Evolutionary conservation across 371 early-diverging fungal genomes (phyloP), one percentile per base, ranked within the genome.

Genomic region (Lichtheimia corymbifera): DNA sequence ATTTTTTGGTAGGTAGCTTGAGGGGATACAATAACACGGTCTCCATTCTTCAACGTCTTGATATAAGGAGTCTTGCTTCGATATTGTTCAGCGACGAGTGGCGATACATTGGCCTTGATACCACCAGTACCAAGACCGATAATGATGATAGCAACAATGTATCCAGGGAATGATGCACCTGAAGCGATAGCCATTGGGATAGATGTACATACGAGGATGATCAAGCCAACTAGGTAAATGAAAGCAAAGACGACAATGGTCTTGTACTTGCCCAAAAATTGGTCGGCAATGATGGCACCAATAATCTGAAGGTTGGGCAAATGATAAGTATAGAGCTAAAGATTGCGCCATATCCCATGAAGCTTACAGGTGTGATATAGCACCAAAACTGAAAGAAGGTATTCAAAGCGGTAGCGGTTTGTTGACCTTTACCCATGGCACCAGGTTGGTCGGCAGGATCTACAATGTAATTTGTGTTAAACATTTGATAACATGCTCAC

Each of bases 271-370:
- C 96, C 96, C 41, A 90, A 72, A 67, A 84, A 86, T 64, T 85
- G 83, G 80, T 94, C 96, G 44, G 93, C 89, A 50, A 94, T 64
- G 24, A 91, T 65, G 40, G 92, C 94, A 60, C 94, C 93, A 17
- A 93, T 57, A 45, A 93, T 80, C 42, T 41, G 20, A n/a, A 3
- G 28, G 6, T 18, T 47, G 18, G 11, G 18, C 17, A 0, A 52
- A 15, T 1, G 35, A 25, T 24, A 14, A 52, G 27, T 24, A 52
- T 24, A n/a, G 5, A 18, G 47, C 3, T 47, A 4, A 35, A 35
- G 2, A 35, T 28, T 35, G 35, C 35, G 18, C 35, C 41, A 18
- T n/a, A 1, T 35, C 6, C 11, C 40, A 22, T 45, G 42, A 55
- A 42, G n/a, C 56, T 40, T 55, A 93, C 79, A 41, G 94, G 82